These are phyloP conservation scores for Danielia oregonensis DNA, from an alignment of 805 yeast species.

Conservation along the genomic window DNA sequence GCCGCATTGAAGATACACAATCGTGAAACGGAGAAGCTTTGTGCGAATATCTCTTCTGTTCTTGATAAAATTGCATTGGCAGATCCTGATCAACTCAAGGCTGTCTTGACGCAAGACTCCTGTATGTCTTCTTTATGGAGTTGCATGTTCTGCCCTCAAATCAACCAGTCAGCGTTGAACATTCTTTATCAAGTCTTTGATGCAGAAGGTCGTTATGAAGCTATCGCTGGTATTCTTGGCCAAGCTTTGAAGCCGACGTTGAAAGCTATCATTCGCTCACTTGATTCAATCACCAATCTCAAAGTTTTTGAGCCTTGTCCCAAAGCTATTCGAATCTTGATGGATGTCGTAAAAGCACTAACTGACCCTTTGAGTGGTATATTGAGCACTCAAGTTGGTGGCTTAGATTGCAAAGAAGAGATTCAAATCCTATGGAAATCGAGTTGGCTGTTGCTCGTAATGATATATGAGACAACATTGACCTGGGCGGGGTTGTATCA, in stretches of 20 bases:
- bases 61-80: conserved; percentile 32
- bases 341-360: conserved; percentile 66
- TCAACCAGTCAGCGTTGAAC: conserved; percentile 68
- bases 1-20: conserved; percentile 31
- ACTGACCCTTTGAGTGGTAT: conserved; percentile 67
- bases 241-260: conserved; percentile 44
- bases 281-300: conserved; percentile 43
- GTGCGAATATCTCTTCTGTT: conserved; percentile 17
- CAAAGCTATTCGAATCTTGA: conserved; percentile 64
- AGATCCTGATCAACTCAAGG: conserved; percentile 23
- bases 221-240: conserved; percentile 53
- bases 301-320: conserved; percentile 70
- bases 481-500: conserved; percentile 70
- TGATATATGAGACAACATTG: conserved; percentile 64
- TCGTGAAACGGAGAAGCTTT: conserved; percentile 21
- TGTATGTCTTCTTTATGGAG: conserved; percentile 70
- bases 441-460: conserved; percentile 69
- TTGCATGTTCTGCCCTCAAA: conserved; percentile 61
- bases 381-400: conserved; percentile 17
- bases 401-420: conserved; percentile 10
- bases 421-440: conserved; percentile 56
- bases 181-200: conserved; percentile 74
- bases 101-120: conserved; percentile 21
- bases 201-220: conserved; percentile 70
- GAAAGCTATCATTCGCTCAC: conserved; percentile 43